Evolutionary conservation across 148 eudicot species (phyloP), one percentile per base, ranked within the genome.

Genomic region (Camellia japonica): DNA sequence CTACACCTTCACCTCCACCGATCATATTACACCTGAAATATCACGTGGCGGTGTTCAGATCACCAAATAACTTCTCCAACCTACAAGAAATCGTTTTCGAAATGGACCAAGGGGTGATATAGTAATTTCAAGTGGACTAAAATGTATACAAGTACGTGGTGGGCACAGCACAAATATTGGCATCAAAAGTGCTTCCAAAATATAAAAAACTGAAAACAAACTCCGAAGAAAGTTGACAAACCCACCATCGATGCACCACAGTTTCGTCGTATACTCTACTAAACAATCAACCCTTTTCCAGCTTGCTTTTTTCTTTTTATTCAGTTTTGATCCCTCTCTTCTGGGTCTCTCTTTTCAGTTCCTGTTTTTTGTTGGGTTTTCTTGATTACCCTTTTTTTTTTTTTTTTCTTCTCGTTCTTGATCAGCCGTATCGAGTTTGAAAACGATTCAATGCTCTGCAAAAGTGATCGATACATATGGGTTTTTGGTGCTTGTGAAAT

Each of bases 41-140:
- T 30, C 1, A 1, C 38, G 38, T 1, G 38, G 38, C 38, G 1
- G 38, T 30, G 38, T 30, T 30, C 38, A 30, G 38, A 30, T 30
- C 38, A 1, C 38, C 38, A 30, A 30, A 30, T 30, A 30, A 30
- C 38, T 30, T 1, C 38, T 30, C 38, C 38, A 30, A 30, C 38
- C 38, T 1, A 30, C 38, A 30, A 1, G 38, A 30, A 30, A 30
- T 30, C 38, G 38, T 30, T 30, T 30, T 30, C 38, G 0, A 30
- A 30, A 30, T 30, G 38, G 38, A 30, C 38, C 38, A 30, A 30
- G 38, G 63, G 88, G 68, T 14, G 82, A 84, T 5, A 85, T 86
- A 62, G 88, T 86, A 13, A 79, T 79, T 69, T 86, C 88, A 41
- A 49, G 52, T 49, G 52, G 52, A 7, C 7, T 49, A 49, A 49